phyloP scores from a whole-genome alignment of 2,329 filamentous ascomycete genomes.

The Emmonsiellopsis sp. region DNA sequence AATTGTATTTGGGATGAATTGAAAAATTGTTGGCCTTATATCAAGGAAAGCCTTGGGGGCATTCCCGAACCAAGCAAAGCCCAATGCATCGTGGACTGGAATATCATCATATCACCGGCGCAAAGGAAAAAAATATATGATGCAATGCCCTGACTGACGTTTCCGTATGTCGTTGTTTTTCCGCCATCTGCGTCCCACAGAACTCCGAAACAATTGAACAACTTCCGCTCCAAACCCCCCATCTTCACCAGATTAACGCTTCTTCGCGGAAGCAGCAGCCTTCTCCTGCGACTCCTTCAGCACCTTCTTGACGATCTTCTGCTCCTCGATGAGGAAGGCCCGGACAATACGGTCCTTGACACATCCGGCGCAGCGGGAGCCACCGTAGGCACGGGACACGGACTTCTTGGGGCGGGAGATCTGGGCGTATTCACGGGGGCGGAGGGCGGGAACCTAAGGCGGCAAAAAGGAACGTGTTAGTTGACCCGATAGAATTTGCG shows the following conservation, averaged over 20 bases:
- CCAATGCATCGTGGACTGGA: not conserved
- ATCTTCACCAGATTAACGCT: constrained; percentile 28
- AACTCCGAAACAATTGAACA: constrained; percentile 11
- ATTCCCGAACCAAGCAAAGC: not conserved
- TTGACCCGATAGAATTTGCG: not conserved
- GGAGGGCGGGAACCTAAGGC: constrained; percentile 77
- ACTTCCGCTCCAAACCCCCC: constrained; percentile 4
- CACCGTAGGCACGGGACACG: constrained; percentile 95
- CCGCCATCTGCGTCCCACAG: constrained; percentile 5
- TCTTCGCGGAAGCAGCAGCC: constrained; percentile 25
- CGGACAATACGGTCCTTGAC: constrained; percentile 96
- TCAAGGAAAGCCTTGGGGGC: not conserved
- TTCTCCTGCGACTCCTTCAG: constrained; percentile 92
- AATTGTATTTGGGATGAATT: constrained; percentile 1
- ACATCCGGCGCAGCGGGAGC: constrained; percentile 96
- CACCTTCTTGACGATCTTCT: constrained; percentile 99
- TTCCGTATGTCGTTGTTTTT: constrained; percentile 5
- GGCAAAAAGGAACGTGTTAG: constrained; percentile 3
- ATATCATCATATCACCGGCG: not conserved
- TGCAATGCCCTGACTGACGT: constrained; percentile 4
- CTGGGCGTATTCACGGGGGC: constrained; percentile 93
- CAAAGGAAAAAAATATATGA: not conserved
- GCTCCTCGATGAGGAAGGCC: constrained; percentile 99
- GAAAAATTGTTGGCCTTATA: constrained; percentile 1
- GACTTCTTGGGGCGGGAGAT: constrained; percentile 99